Percentiles rank a stretch among this genome's conserved stretches.
Conservation (phyloP, 2,329 filamentous ascomycete genomes). For the Fusarium haematococcum region DNA sequence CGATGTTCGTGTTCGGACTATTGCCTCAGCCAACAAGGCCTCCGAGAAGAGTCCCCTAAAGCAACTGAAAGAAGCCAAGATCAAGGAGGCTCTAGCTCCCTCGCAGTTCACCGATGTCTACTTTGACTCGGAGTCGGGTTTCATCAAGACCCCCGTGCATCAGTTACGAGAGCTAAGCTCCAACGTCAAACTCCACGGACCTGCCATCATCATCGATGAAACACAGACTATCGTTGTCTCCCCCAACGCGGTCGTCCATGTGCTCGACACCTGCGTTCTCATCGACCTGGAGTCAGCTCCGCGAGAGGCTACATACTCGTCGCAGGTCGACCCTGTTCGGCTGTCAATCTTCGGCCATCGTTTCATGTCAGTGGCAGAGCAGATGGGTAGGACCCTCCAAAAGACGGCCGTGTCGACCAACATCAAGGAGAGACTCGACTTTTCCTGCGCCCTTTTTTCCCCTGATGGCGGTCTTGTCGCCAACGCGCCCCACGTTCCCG, state of each 20-base stretch:
- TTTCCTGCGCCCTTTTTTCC: conserved; percentile 84
- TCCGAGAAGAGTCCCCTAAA: conserved; percentile 34
- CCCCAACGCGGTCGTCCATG: conserved; percentile 46
- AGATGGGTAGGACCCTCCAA: conserved; percentile 84
- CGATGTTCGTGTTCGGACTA: conserved; percentile 54
- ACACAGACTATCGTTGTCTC: conserved; percentile 79
- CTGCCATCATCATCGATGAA: conserved; percentile 71
- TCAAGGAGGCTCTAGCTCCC: neutral
- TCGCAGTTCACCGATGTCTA: conserved; percentile 2
- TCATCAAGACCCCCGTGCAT: conserved; percentile 43
- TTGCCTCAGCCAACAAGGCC: conserved; percentile 1
- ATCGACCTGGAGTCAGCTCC: conserved; percentile 45
- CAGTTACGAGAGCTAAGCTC: conserved; percentile 37
- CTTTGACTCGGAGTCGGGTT: conserved; percentile 27
- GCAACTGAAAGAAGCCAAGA: conserved; percentile 33
- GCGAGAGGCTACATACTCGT: conserved; percentile 3
- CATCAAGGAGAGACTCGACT: conserved; percentile 84
- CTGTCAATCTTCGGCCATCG: conserved; percentile 82
- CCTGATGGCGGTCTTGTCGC: conserved; percentile 75
- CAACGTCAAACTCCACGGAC: conserved; percentile 42
- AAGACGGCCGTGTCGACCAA: conserved; percentile 84
- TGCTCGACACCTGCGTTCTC: conserved; percentile 51
- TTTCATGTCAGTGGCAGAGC: conserved; percentile 88
- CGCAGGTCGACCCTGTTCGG: conserved; percentile 74
- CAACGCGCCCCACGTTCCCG: neutral